phyloP scores from a whole-genome alignment of 257 asterid genomes.

The Eustoma russellianum region DNA sequence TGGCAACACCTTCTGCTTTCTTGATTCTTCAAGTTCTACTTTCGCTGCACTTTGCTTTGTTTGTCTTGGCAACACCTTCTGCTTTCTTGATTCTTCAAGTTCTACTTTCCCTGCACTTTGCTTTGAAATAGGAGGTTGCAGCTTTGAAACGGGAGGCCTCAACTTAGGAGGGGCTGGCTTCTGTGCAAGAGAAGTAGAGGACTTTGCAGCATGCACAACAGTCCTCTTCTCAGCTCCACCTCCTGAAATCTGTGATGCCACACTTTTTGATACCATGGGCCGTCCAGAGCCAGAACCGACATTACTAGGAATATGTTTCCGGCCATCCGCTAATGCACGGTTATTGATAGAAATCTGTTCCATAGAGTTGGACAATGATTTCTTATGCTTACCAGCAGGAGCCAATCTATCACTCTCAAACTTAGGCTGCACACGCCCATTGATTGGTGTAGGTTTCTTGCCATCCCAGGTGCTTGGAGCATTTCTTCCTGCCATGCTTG shows the following conservation, averaged over 20 bases:
- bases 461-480: conserved; percentile 27
- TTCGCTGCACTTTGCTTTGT: no score
- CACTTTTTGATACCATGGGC: conserved; percentile 39
- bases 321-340: conserved; percentile 24
- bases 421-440: conserved; percentile 35
- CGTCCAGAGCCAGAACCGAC: conserved; percentile 75
- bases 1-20: conserved; percentile 34
- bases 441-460: conserved; percentile 20
- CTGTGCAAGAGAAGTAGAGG: conserved; percentile 15
- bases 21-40: conserved; percentile 25
- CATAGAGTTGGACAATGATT: conserved; percentile 24
- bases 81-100: no score
- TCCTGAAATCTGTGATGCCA: conserved; percentile 33
- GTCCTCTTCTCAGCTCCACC: conserved; percentile 33
- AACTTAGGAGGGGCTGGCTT: conserved; percentile 28
- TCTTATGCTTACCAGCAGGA: conserved; percentile 22
- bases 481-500: conserved; percentile 34
- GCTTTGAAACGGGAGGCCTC: conserved; percentile 36
- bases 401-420: conserved; percentile 25
- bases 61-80: no score
- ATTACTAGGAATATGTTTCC: conserved; percentile 42
- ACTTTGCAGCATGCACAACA: conserved; percentile 27
- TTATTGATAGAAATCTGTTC: conserved; percentile 34
- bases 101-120: no score
- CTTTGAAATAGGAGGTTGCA: not conserved